phyloP scores from a whole-genome alignment of 2,329 filamentous ascomycete species.

The Colletotrichum falcatum region DNA sequence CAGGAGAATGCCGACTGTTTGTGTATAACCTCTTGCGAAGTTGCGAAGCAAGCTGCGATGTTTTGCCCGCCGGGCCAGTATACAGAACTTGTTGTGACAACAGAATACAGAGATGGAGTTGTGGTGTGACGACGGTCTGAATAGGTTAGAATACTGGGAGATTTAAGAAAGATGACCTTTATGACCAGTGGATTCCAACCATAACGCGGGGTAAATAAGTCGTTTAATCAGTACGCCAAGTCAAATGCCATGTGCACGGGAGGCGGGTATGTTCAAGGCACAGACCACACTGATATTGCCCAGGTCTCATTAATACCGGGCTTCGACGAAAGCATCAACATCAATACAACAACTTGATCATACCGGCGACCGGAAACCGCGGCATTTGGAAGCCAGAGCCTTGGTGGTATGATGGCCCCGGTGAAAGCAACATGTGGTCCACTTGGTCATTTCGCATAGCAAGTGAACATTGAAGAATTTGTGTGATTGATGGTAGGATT shows the following conservation, averaged over 20 bases:
- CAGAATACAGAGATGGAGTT: too few relatives aligned
- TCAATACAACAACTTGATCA: not conserved
- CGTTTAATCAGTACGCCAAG: too few relatives aligned
- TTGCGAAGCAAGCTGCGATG: constrained; percentile 1
- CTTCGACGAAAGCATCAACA: not conserved
- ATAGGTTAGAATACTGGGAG: not conserved
- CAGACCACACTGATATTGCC: not conserved
- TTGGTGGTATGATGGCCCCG: not conserved
- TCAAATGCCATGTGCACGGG: too few relatives aligned
- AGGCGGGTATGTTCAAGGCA: too few relatives aligned
- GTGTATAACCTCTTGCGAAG: constrained; percentile 19
- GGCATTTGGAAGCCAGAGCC: not conserved
- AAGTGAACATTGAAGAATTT: not conserved
- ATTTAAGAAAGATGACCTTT: not conserved
- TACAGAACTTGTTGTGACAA: too few relatives aligned
- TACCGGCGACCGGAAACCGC: not conserved
- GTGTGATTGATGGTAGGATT: not conserved
- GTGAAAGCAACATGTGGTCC: not conserved
- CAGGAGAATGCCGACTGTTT: not conserved
- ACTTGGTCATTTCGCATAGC: not conserved
- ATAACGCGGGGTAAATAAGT: not conserved
- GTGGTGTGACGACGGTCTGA: not conserved
- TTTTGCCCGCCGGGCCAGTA: not conserved
- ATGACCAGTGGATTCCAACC: too few relatives aligned
- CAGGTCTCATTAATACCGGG: too few relatives aligned